Conservation (phyloP, 768 basidiomycete genomes). For the Agrocybe chaxingu region DNA sequence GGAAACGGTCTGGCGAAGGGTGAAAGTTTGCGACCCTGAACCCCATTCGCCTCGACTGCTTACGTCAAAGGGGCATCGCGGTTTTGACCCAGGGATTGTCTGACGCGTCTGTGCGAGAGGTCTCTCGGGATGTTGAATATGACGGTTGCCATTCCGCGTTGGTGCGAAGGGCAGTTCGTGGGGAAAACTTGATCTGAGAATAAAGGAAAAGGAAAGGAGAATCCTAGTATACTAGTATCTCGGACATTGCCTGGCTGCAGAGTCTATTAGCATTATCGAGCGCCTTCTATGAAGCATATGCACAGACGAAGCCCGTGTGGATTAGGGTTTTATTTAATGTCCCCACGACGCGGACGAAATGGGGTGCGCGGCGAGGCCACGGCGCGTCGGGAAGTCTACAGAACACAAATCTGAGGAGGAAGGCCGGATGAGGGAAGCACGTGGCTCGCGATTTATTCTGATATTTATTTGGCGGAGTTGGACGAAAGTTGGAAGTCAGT, state of each 20-base stretch:
- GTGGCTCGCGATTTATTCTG: conserved; percentile 14
- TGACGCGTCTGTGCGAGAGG: too few relatives aligned
- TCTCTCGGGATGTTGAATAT: too few relatives aligned
- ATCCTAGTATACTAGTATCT: neutral
- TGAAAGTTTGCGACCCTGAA: too few relatives aligned
- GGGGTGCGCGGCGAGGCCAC: too few relatives aligned
- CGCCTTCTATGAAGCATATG: conserved; percentile 3
- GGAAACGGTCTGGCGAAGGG: too few relatives aligned
- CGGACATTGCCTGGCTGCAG: neutral
- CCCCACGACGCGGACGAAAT: neutral
- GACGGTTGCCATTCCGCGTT: too few relatives aligned
- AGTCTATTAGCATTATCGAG: neutral
- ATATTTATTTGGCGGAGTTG: conserved; percentile 15
- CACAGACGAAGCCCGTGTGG: neutral
- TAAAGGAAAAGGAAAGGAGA: neutral
- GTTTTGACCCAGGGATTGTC: too few relatives aligned
- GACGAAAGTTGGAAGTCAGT: conserved; percentile 14
- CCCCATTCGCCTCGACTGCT: too few relatives aligned
- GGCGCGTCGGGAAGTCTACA: too few relatives aligned
- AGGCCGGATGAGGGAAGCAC: conserved; percentile 1
- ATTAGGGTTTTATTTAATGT: conserved; percentile 3
- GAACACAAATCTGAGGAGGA: neutral
- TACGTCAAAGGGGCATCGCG: too few relatives aligned
- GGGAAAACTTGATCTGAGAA: neutral
- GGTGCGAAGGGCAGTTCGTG: too few relatives aligned